Conservation (phyloP, 768 basidiomycete species). For the Tulasnella sp. region DNA sequence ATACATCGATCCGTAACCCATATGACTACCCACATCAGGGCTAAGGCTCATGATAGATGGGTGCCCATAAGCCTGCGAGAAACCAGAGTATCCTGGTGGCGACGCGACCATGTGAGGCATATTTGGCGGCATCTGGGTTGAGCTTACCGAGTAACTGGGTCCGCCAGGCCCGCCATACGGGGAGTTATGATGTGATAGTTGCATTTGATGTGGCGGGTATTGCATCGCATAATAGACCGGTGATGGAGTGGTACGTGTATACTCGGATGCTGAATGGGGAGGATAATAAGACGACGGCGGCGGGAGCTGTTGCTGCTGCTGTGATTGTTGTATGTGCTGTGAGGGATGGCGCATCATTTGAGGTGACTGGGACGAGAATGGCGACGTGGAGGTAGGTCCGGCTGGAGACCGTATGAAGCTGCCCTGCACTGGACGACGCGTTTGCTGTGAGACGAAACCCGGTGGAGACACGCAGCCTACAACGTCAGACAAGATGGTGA, state of each 20-base stretch:
- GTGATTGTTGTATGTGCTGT: not conserved
- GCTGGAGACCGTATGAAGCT: not conserved
- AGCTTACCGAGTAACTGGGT: not conserved
- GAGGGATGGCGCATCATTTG: not conserved
- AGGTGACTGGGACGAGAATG: not conserved
- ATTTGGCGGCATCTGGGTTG: not conserved
- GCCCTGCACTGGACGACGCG: not conserved
- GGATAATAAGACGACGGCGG: not conserved
- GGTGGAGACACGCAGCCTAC: not conserved
- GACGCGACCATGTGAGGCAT: not conserved
- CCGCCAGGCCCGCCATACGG: not conserved
- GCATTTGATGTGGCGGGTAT: conserved; percentile 2
- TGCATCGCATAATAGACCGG: conserved; percentile 11
- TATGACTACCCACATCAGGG: not conserved
- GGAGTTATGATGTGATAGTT: not conserved
- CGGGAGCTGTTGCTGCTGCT: not conserved
- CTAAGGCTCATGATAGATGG: not conserved
- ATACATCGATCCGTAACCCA: not conserved
- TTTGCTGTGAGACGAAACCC: not conserved
- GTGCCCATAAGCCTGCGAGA: conserved; percentile 5
- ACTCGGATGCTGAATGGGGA: not conserved
- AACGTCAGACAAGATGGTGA: not conserved
- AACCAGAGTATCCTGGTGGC: not conserved
- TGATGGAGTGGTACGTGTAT: conserved; percentile 3
- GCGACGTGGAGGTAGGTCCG: not conserved